A percentile compares a stretch with the other conserved stretches of the same genome.
Evolutionary conservation across 1,284 basidiomycete genomes (phyloP).

Genomic region (Jaminaea rosea): DNA sequence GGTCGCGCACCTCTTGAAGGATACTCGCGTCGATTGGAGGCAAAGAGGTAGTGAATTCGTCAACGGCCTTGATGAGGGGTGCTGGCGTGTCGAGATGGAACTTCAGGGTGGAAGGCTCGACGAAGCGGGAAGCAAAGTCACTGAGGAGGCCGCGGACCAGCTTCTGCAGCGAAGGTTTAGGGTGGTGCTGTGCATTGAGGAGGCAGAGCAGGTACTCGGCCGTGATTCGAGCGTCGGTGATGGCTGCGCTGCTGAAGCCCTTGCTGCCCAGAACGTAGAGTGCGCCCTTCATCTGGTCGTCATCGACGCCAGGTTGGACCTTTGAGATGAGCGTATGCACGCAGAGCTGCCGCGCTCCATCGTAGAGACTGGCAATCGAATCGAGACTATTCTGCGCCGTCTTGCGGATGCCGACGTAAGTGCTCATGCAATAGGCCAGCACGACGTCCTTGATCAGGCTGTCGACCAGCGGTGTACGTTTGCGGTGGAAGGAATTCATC

Average conservation of each 20-base stretch:
- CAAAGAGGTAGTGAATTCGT: conserved; percentile 1
- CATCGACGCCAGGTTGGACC: conserved; percentile 52
- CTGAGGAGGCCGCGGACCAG: conserved; percentile 64
- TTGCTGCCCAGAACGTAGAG: conserved; percentile 78
- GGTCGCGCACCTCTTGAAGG: conserved; percentile 39
- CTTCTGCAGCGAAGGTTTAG: conserved; percentile 85
- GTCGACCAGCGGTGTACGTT: conserved; percentile 71
- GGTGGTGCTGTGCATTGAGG: conserved; percentile 77
- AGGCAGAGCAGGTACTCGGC: conserved; percentile 62
- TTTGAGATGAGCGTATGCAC: conserved; percentile 57
- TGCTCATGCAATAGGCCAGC: conserved; percentile 64
- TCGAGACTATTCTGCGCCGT: conserved; percentile 66
- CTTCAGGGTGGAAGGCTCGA: conserved; percentile 38
- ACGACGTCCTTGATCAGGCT: conserved; percentile 62
- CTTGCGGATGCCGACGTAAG: conserved; percentile 50
- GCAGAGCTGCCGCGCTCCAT: conserved; percentile 67
- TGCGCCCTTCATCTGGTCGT: conserved; percentile 91
- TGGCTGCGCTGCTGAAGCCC: conserved; percentile 49
- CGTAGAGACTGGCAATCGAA: conserved; percentile 65
- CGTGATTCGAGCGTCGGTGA: conserved; percentile 61
- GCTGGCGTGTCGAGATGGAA: conserved; percentile 17
- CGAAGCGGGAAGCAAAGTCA: conserved; percentile 52
- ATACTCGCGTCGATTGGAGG: conserved; percentile 24
- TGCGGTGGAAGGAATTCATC: conserved; percentile 70
- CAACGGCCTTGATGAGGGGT: conserved; percentile 15